Evolutionary conservation across 768 basidiomycete species (phyloP).

Genomic region (Lyophyllum decastes): DNA sequence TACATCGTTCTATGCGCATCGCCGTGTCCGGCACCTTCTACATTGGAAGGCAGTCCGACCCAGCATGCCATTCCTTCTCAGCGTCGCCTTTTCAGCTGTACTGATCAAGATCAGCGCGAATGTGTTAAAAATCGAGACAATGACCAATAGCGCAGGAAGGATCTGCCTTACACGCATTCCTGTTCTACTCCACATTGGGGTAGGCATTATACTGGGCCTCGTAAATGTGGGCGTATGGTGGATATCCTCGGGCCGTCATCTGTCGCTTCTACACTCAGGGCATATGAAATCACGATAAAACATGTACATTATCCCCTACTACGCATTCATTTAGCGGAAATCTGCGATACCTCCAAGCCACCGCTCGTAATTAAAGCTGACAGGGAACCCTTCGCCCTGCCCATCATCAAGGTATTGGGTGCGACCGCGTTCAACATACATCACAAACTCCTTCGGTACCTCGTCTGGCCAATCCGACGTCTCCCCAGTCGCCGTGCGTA

Average conservation of each 20-base stretch:
- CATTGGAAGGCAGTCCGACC: conserved; percentile 13
- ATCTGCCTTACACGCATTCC: conserved; percentile 23
- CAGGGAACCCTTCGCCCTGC: conserved; percentile 32
- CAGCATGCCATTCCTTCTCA: conserved; percentile 9
- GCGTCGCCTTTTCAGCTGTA: conserved; percentile 27
- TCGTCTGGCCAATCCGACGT: conserved; percentile 36
- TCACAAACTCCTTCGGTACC: conserved; percentile 41
- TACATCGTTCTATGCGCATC: conserved; percentile 7
- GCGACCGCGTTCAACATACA: conserved; percentile 45
- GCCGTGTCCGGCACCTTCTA: conserved; percentile 26
- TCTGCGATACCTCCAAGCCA: conserved; percentile 27
- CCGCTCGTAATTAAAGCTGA: conserved; percentile 48
- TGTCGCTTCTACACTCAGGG: conserved; percentile 6
- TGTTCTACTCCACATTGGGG: conserved; percentile 33
- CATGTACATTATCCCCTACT: neutral
- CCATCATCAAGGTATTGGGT: conserved; percentile 36
- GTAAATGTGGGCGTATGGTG: conserved; percentile 22
- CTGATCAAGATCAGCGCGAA: conserved; percentile 29
- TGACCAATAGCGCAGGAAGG: conserved; percentile 23
- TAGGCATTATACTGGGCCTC: conserved; percentile 27
- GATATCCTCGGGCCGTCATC: conserved; percentile 19
- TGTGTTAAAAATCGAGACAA: conserved; percentile 18
- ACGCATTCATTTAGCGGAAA: neutral
- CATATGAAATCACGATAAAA: conserved; percentile 18
- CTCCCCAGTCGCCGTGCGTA: conserved; percentile 50